Evolutionary conservation across 306 rosid genomes (phyloP), one percentile per base, ranked within the genome.

Genomic region (Leucaena leucocephala): DNA sequence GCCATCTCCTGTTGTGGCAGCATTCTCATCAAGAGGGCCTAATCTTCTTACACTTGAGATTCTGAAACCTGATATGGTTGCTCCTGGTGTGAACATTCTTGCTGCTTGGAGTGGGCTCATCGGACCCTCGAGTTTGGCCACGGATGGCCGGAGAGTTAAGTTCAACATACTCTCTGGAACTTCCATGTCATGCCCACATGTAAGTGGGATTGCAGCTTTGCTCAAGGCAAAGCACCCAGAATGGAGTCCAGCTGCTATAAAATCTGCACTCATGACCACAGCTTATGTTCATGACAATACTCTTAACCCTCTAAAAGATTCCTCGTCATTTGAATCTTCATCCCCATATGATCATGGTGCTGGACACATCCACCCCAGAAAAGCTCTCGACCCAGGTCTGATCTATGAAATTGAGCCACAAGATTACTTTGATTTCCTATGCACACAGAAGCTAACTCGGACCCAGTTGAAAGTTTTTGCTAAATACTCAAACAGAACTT

Each of bases 151-250:
- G 44, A 90, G 90, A 15, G 97, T 93, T 15, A 86, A 90, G 83
- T 95, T 95, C 82, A 95, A 92, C 68, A 87, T 95, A 6, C 90
- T 95, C 42, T 93, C 99, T 0, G 99, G 98, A 66, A 95, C 99
- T 46, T 95, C 99, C 58, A 95, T 95, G 99, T 95, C 99, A 14
- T 95, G 99, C 72, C 99, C 99, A 6, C 99, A 95, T 84, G 98
- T 95, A 8, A 95, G 98, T 69, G 99, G 99, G 7, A 62, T 95
- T 36, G 99, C 97, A 7, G 99, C 99, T 2, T 57, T 87, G 83
- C 82, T 95, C 9, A 95, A 95, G 54, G 81, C 94, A 61, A 88
- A 72, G 76, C 98, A 91, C 57, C 98, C 97, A 0, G 86, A 88
- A 10, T 95, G 99, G 99, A 93, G 99, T 77, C 97, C 99, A 0